Conservation (phyloP, 805 yeast species). For the Teunomyces lycoperdinae region DNA sequence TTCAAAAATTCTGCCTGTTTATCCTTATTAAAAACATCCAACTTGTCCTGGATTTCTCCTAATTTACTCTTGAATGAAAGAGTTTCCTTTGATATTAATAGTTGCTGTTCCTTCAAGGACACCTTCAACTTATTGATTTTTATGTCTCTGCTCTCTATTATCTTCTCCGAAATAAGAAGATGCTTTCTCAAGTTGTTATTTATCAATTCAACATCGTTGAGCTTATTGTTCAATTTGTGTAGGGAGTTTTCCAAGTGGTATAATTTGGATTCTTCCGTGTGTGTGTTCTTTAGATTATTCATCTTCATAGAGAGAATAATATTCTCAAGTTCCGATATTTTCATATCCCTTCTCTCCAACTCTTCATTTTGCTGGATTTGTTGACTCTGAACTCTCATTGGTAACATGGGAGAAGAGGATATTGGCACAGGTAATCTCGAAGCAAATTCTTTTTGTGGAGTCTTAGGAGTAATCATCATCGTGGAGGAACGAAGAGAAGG, state of each 20-base stretch:
- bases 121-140: conserved; percentile 54
- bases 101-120: conserved; percentile 50
- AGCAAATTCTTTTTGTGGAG: conserved; percentile 13
- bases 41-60: conserved; percentile 21
- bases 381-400: conserved; percentile 3
- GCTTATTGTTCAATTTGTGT: conserved; percentile 53
- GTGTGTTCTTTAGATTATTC: conserved; percentile 26
- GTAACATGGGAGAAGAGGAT: conserved; percentile 7
- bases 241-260: conserved; percentile 56
- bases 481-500: conserved; percentile 8
- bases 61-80: conserved; percentile 47
- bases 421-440: conserved; percentile 11
- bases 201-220: conserved; percentile 61
- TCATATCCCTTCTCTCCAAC: conserved; percentile 24
- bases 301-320: conserved; percentile 27
- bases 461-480: conserved; percentile 8
- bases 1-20: conserved; percentile 13
- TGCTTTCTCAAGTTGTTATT: conserved; percentile 58
- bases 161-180: conserved; percentile 50
- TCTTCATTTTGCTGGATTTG: conserved; percentile 15
- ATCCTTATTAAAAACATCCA: conserved; percentile 10
- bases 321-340: conserved; percentile 30
- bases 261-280: conserved; percentile 47
- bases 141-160: conserved; percentile 55
- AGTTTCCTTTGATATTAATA: conserved; percentile 47